Conservation (phyloP, 495 filamentous ascomycete species). For the Neurospora tetraspora region DNA sequence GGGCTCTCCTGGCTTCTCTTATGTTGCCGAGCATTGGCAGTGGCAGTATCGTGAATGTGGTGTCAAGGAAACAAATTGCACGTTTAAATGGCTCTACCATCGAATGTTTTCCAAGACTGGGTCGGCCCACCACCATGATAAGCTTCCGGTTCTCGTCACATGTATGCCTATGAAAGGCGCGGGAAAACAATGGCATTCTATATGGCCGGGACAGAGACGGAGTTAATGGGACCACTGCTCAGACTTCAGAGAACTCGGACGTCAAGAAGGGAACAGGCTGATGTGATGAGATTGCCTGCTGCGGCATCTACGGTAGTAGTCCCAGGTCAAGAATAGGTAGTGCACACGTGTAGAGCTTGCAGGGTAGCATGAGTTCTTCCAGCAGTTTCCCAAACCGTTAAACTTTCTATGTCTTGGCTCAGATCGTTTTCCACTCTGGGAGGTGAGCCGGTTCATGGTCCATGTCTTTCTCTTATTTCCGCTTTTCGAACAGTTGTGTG, state of each 20-base stretch:
- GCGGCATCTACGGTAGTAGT: neutral
- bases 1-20: neutral
- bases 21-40: neutral
- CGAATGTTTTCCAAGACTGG: neutral
- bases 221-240: neutral
- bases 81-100: neutral
- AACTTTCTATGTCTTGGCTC: neutral
- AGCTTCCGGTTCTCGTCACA: neutral
- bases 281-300: neutral
- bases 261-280: neutral
- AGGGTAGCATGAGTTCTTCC: neutral
- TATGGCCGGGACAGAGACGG: neutral
- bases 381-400: neutral
- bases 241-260: neutral
- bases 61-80: neutral
- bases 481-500: constrained; percentile 8
- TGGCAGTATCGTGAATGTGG: neutral
- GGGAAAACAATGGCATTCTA: neutral
- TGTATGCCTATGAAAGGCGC: neutral
- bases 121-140: neutral
- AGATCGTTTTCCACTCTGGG: neutral
- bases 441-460: neutral
- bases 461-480: neutral
- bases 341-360: neutral
- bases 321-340: neutral